Evolutionary conservation across 2,329 filamentous ascomycete species (phyloP).

Genomic region (Colletotrichum coccodes): DNA sequence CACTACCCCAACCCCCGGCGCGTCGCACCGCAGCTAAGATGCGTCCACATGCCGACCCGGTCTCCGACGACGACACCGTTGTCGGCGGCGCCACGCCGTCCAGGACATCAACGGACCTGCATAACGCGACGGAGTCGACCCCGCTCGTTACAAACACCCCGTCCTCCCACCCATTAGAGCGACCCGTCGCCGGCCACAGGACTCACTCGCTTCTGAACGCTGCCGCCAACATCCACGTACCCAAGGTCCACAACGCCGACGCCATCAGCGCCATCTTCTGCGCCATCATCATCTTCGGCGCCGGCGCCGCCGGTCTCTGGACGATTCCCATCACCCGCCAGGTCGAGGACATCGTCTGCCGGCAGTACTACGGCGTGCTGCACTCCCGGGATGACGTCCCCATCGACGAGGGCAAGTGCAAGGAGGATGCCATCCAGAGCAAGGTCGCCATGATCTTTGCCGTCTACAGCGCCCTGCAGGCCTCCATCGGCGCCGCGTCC

Average conservation of each 20-base stretch:
- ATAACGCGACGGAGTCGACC: conserved; percentile 15
- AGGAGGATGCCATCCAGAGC: conserved; percentile 47
- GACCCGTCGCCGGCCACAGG: conserved; percentile 7
- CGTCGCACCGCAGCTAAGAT: conserved; percentile 14
- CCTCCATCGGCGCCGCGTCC: conserved; percentile 42
- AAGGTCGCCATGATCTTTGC: conserved; percentile 47
- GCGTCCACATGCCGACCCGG: conserved; percentile 5
- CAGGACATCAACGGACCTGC: not conserved
- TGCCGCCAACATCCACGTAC: conserved; percentile 29
- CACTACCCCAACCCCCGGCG: not conserved
- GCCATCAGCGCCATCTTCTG: conserved; percentile 43
- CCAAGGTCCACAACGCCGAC: conserved; percentile 38
- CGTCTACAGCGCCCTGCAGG: conserved; percentile 40
- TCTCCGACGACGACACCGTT: conserved; percentile 2
- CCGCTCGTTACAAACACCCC: not conserved
- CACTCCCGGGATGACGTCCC: conserved; percentile 33
- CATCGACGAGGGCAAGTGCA: conserved; percentile 50
- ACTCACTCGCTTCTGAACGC: conserved; percentile 19
- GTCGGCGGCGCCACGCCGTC: conserved; percentile 1
- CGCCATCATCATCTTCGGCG: conserved; percentile 41
- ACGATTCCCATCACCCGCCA: conserved; percentile 46
- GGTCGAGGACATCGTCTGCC: conserved; percentile 52
- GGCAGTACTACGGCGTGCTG: conserved; percentile 45
- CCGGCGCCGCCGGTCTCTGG: conserved; percentile 41
- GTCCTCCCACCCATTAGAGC: not conserved